These are phyloP conservation scores for Colletotrichum sp. DNA, from an alignment of 2,329 filamentous ascomycete species.

Conservation along the genomic window DNA sequence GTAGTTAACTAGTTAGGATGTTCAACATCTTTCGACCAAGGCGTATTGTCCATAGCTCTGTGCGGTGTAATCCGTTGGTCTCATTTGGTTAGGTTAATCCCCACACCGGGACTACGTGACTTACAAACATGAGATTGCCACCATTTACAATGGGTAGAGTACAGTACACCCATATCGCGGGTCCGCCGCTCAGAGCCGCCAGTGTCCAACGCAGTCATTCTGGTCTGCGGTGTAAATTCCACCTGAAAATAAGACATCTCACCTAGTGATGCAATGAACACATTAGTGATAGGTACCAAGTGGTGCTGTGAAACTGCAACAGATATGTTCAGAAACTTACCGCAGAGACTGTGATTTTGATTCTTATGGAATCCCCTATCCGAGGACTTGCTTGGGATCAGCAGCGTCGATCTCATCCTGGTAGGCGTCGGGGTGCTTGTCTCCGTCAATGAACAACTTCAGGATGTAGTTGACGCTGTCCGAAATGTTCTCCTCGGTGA, in stretches of 20 bases:
- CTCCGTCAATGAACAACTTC: background rate
- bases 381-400: background rate
- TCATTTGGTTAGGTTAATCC: background rate
- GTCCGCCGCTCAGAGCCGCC: background rate
- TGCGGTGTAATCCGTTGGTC: background rate
- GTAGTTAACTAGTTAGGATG: background rate
- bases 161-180: background rate
- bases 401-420: background rate
- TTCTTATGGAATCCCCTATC: background rate
- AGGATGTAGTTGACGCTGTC: constrained; percentile 6
- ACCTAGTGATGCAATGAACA: background rate
- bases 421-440: background rate
- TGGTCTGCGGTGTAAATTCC: background rate
- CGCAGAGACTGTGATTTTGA: background rate
- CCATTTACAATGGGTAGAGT: background rate
- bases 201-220: background rate
- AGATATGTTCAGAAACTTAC: background rate
- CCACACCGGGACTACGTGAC: background rate
- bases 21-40: background rate
- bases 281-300: background rate
- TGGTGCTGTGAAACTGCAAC: background rate
- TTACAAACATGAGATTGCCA: background rate
- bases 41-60: constrained; percentile 21
- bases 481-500: background rate
- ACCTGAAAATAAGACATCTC: background rate